Base-by-base conservation (phyloP, 2,329 filamentous ascomycete species). In the Coniochaeta prunicola region DNA sequence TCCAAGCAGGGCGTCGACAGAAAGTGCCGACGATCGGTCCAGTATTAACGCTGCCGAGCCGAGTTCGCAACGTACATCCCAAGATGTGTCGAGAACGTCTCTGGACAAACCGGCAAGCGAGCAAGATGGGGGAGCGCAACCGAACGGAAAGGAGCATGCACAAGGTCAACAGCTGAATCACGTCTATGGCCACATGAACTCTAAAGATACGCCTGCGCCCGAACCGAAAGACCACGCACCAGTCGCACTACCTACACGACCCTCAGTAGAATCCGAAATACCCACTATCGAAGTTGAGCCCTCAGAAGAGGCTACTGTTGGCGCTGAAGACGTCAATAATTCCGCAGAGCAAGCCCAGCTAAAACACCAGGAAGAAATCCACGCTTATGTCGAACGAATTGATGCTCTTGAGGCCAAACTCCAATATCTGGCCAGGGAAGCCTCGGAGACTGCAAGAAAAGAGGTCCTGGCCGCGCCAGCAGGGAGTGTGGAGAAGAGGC, bases 401-500 rank as follows among this genome's bases (percentile, higher is more conserved):
- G 94, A 99, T 76, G 89, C 92, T 4, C 76, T 99, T 1, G 91
- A 97, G 71, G 86, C 91, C 7, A 97, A 99, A 69, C 76, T 99
- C 30, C 88, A 92, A 64, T 97, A 96, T 68, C 77, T 99, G 13
- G 87, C 92, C 2, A 88, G 88, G 61, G 89, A 92, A 68, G 87
- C 90, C 13, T 84, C 89, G 0, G 88, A 92, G 33, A 80, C 87
- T 0, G 91, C 94, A 1, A 88, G 87, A 67, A 84, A 85, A 64
- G 81, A 86, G 7, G 86, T 84, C 2, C 75, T 80, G n/a, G 76
- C 80, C 26, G 85, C 88, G 0, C 76, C 82, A 2, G 69, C 83
- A 0, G 88, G 88, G 6, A 90, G 86, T 59, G 59, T 79, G 1
- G 90, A 96, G 64, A 90, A 88, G 70, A 92, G 90, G 68, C 72